These are phyloP conservation scores for Rosa rugosa DNA, from an alignment of 306 rosid genomes.

Conservation along the genomic window DNA sequence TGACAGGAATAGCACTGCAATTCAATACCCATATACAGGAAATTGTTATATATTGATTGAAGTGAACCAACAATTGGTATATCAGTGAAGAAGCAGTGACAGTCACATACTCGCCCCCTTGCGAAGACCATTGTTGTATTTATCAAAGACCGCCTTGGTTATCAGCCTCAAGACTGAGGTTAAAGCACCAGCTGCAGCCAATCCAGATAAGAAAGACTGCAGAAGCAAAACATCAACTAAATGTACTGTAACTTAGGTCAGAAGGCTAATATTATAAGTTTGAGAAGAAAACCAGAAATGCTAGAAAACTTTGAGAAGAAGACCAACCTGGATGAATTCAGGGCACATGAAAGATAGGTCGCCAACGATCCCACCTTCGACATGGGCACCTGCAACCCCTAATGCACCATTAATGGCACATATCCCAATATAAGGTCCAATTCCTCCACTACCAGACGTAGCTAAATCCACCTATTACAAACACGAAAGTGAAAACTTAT, in stretches of 20 bases:
- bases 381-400: slow-evolving; percentile 75
- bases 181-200: slow-evolving; percentile 78
- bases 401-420: slow-evolving; percentile 57
- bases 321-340: slow-evolving; percentile 70
- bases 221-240: slow-evolving; percentile 8
- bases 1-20: slow-evolving; percentile 65
- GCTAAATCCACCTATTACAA: slow-evolving; percentile 60
- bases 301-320: not conserved
- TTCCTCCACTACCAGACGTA: slow-evolving; percentile 66
- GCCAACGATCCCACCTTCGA: slow-evolving; percentile 83
- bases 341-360: slow-evolving; percentile 70
- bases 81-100: not conserved
- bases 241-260: not conserved
- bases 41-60: not conserved
- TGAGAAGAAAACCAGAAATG: not conserved
- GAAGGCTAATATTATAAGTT: not conserved
- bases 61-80: not conserved
- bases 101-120: slow-evolving; percentile 73
- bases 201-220: slow-evolving; percentile 83
- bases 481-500: not conserved
- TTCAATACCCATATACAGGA: slow-evolving; percentile 7
- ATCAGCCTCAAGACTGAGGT: slow-evolving; percentile 59
- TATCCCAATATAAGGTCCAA: slow-evolving; percentile 52
- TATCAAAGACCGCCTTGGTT: slow-evolving; percentile 67
- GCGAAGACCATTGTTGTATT: slow-evolving; percentile 66